Evolutionary conservation across 768 basidiomycete species (phyloP).

Genomic region (Sistotremastrum niveocremeum): DNA sequence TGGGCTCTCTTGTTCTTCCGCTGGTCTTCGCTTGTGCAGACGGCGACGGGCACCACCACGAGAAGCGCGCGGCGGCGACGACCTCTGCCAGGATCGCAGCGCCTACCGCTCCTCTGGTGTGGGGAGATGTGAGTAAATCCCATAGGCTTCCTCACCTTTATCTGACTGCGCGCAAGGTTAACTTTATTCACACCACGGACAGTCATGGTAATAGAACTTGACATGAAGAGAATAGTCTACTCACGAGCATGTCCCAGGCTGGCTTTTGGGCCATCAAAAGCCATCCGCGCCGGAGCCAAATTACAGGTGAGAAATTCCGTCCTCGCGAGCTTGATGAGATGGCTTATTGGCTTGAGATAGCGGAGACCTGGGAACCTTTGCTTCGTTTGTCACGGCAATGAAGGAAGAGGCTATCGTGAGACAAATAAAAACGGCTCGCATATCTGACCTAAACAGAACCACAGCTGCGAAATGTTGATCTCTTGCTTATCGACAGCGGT

Average conservation of each 20-base stretch:
- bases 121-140: conserved; percentile 52
- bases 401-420: conserved; percentile 53
- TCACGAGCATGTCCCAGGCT: conserved; percentile 21
- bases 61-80: conserved; percentile 22
- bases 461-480: conserved; percentile 63
- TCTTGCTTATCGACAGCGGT: conserved; percentile 60
- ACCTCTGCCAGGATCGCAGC: conserved; percentile 27
- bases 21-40: conserved; percentile 13
- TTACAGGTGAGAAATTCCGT: conserved; percentile 33
- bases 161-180: conserved; percentile 15
- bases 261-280: conserved; percentile 79
- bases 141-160: not conserved
- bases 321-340: not conserved
- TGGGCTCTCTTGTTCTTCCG: conserved; percentile 1
- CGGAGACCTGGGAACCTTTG: conserved; percentile 68
- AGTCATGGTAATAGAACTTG: conserved; percentile 34
- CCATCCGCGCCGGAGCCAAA: conserved; percentile 59
- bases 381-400: conserved; percentile 78
- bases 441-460: not conserved
- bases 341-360: conserved; percentile 11
- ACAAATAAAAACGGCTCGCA: too few relatives aligned
- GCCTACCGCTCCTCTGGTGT: conserved; percentile 56
- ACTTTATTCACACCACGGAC: conserved; percentile 79
- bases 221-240: not conserved
- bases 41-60: conserved; percentile 15